Evolutionary conservation across 495 filamentous ascomycete genomes (phyloP).

Genomic region (Ascobolus immersus): DNA sequence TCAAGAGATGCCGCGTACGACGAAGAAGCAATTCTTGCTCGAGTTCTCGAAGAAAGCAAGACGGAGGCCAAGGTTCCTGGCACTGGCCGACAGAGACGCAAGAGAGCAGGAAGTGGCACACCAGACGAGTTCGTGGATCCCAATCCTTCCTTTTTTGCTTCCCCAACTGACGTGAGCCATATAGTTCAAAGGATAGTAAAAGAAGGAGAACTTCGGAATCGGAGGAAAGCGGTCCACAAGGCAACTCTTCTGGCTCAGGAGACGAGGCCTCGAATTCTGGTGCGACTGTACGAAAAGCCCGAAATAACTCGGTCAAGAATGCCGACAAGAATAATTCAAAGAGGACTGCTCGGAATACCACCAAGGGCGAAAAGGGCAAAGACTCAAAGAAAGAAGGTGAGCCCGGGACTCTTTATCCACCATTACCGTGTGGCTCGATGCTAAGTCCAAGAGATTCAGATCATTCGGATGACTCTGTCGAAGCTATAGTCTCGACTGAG

Average conservation of each 20-base stretch:
- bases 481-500: too few species aligned
- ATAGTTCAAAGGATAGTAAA: constrained; percentile 24
- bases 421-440: not conserved
- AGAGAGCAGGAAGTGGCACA: constrained; percentile 70
- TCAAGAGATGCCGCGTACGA: constrained; percentile 89
- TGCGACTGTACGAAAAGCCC: constrained; percentile 15
- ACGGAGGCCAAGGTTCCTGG: constrained; percentile 26
- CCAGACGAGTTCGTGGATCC: constrained; percentile 52
- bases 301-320: constrained; percentile 6
- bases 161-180: too few species aligned
- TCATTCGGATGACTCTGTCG: constrained; percentile 17
- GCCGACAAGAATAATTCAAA: too few species aligned
- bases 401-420: constrained; percentile 2
- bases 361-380: constrained; percentile 12
- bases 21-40: constrained; percentile 67
- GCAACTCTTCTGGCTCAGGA: too few species aligned
- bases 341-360: constrained; percentile 14
- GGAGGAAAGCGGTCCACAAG: too few species aligned
- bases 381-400: constrained; percentile 16
- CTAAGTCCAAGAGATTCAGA: constrained; percentile 11
- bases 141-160: constrained; percentile 6
- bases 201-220: constrained; percentile 15
- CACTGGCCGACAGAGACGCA: constrained; percentile 36
- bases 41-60: constrained; percentile 88
- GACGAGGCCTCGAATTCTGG: constrained; percentile 11